A percentile compares a stretch with the other conserved stretches of the same genome.
phyloP scores from a whole-genome alignment of 139 green algal species.

The Closterium sp. region DNA sequence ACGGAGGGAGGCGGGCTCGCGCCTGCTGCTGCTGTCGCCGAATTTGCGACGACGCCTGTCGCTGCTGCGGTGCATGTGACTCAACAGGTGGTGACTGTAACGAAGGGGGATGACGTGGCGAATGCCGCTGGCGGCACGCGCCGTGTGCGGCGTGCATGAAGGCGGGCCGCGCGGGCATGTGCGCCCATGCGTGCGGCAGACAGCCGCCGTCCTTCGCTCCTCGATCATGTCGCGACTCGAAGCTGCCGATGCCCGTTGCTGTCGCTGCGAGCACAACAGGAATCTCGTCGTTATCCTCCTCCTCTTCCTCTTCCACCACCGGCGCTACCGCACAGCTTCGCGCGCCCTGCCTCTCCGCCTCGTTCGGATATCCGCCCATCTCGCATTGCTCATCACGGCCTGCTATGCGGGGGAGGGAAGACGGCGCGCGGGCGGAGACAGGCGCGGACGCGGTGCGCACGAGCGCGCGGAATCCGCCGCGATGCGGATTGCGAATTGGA shows the following conservation, averaged over 20 bases:
- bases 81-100: not conserved
- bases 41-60: not conserved
- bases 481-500: not conserved
- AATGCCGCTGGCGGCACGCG: not conserved
- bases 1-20: not conserved
- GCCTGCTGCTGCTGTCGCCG: not conserved
- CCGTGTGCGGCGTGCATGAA: too few species aligned
- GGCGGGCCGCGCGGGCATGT: not conserved
- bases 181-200: not conserved
- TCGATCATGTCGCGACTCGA: not conserved
- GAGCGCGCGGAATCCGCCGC: not conserved
- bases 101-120: not conserved
- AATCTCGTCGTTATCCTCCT: not conserved
- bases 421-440: not conserved
- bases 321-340: not conserved
- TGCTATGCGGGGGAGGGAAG: not conserved
- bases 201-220: not conserved
- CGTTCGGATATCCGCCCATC: not conserved
- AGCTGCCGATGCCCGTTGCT: not conserved
- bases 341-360: too few species aligned
- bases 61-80: not conserved
- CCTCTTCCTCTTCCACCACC: not conserved
- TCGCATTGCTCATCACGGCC: not conserved
- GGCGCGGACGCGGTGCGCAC: not conserved
- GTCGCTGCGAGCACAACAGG: not conserved